These are phyloP conservation scores for Trichoderma sp. DNA, from an alignment of 2,329 filamentous ascomycete genomes.

Conservation along the genomic window DNA sequence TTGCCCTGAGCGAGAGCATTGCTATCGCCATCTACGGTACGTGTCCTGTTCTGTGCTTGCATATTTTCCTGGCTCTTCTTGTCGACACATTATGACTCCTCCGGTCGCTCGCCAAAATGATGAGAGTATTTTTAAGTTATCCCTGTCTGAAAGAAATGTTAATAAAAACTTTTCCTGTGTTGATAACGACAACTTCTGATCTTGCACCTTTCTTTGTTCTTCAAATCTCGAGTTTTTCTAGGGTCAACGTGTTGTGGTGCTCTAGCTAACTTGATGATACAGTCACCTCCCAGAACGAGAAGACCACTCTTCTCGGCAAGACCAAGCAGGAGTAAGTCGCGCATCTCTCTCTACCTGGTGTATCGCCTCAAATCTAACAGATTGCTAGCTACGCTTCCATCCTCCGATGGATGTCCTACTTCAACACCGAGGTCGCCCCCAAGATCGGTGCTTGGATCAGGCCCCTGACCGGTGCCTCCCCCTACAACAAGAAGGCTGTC, in stretches of 20 bases:
- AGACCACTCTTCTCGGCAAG: slow-evolving; percentile 98
- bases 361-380: slow-evolving; percentile 26
- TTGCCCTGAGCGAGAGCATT: slow-evolving; percentile 81
- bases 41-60: slow-evolving; percentile 41
- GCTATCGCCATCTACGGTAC: slow-evolving; percentile 97
- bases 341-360: background rate
- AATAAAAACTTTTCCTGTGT: slow-evolving; percentile 57
- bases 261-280: slow-evolving; percentile 34
- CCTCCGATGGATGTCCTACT: slow-evolving; percentile 96
- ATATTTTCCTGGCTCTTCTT: slow-evolving; percentile 19
- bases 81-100: slow-evolving; percentile 8
- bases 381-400: slow-evolving; percentile 78
- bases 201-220: slow-evolving; percentile 31
- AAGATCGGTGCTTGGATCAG: slow-evolving; percentile 77
- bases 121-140: slow-evolving; percentile 86
- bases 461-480: slow-evolving; percentile 74
- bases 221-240: slow-evolving; percentile 26
- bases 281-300: slow-evolving; percentile 99
- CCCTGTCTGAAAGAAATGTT: slow-evolving; percentile 80
- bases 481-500: slow-evolving; percentile 98
- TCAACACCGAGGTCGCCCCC: slow-evolving; percentile 81
- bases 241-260: background rate
- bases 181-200: slow-evolving; percentile 88
- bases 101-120: slow-evolving; percentile 43
- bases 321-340: slow-evolving; percentile 91